These are phyloP conservation scores for Phaffomyces thermotolerans DNA, from an alignment of 805 yeast species.

Conservation along the genomic window DNA sequence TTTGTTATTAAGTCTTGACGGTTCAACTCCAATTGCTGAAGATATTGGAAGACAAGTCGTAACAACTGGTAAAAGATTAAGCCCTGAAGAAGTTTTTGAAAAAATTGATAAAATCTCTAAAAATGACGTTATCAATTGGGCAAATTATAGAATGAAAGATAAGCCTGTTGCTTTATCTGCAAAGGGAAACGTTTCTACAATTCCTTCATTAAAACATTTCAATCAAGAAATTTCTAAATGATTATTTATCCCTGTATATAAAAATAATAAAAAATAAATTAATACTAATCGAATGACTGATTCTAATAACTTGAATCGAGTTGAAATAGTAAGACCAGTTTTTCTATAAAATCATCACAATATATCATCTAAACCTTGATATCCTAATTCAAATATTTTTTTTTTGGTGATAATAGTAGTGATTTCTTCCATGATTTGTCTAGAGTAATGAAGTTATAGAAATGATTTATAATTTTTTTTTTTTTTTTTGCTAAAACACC, in stretches of 20 bases:
- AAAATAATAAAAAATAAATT: neutral
- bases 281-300: too few relatives aligned
- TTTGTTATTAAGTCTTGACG: slow-evolving; percentile 80
- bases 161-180: slow-evolving; percentile 90
- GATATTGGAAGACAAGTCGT: slow-evolving; percentile 96
- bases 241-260: neutral
- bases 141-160: slow-evolving; percentile 67
- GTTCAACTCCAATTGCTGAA: slow-evolving; percentile 93
- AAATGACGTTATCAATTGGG: slow-evolving; percentile 82
- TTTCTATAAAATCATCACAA: too few relatives aligned
- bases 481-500: too few relatives aligned
- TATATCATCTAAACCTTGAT: too few relatives aligned
- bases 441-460: too few relatives aligned
- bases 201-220: slow-evolving; percentile 63
- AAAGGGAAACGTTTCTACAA: slow-evolving; percentile 66
- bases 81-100: slow-evolving; percentile 41
- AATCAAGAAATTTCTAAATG: slow-evolving; percentile 28
- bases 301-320: too few relatives aligned
- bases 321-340: too few relatives aligned
- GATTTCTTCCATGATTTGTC: too few relatives aligned
- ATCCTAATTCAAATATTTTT: too few relatives aligned
- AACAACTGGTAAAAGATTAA: slow-evolving; percentile 68
- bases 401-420: too few relatives aligned
- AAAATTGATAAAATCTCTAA: slow-evolving; percentile 73
- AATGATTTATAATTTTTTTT: too few relatives aligned